Conservation (phyloP, 176 grass and related monocot species). For the Saccharum officinarum region DNA sequence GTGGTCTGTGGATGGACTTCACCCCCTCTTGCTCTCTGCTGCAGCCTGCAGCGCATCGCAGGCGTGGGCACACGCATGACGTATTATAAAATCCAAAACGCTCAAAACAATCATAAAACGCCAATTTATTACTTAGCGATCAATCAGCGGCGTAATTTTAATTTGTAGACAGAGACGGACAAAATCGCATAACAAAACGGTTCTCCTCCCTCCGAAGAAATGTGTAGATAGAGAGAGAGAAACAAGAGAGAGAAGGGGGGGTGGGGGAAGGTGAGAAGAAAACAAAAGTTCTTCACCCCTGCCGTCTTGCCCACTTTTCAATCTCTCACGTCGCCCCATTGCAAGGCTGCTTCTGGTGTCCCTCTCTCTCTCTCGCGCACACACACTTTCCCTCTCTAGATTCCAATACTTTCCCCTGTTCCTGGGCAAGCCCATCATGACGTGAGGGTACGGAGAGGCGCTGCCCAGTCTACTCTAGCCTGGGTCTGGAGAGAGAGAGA, state of each 20-base stretch:
- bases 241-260: neutral
- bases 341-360: slow-evolving; percentile 14
- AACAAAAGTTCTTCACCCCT: slow-evolving; percentile 15
- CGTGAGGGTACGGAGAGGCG: slow-evolving; percentile 9
- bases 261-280: neutral
- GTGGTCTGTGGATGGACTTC: too few species aligned
- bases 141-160: neutral
- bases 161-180: neutral
- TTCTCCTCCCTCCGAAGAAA: neutral
- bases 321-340: neutral
- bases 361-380: neutral
- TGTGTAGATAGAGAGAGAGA: slow-evolving; percentile 3
- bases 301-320: neutral
- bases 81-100: neutral
- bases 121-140: neutral
- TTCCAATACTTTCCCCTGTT: slow-evolving; percentile 48
- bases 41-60: too few species aligned
- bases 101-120: neutral
- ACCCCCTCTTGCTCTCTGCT: too few species aligned
- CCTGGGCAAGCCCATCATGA: slow-evolving; percentile 50
- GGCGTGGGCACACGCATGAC: neutral
- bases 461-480: slow-evolving; percentile 36
- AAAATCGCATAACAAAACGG: neutral
- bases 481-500: slow-evolving; percentile 37
- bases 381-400: slow-evolving; percentile 14